phyloP scores from a whole-genome alignment of 2,329 filamentous ascomycete species.

The Hirsutella minnesotensis region DNA sequence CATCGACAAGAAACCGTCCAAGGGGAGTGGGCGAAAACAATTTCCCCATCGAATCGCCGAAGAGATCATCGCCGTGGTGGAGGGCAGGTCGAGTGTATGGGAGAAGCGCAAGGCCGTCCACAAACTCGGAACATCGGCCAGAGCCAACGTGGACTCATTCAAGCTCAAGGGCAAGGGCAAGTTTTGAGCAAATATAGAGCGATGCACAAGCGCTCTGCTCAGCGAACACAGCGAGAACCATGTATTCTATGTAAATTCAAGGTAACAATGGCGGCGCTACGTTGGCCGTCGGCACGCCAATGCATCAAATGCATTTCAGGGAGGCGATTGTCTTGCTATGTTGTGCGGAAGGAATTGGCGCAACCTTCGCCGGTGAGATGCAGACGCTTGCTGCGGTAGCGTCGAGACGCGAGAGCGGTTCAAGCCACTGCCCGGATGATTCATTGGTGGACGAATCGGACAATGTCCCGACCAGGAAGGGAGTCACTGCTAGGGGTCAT shows the following conservation, averaged over 20 bases:
- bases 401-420: too few relatives aligned
- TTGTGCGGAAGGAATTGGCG: too few relatives aligned
- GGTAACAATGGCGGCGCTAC: too few relatives aligned
- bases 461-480: background rate
- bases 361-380: too few relatives aligned
- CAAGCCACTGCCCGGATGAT: background rate
- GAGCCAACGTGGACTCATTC: conserved; percentile 52
- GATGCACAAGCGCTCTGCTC: too few relatives aligned
- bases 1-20: conserved; percentile 66
- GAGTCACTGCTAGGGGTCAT: conserved; percentile 1
- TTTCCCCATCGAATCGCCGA: conserved; percentile 72
- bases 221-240: too few relatives aligned
- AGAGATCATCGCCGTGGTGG: conserved; percentile 77
- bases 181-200: conserved; percentile 16
- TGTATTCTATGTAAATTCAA: background rate
- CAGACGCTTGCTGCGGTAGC: too few relatives aligned
- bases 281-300: too few relatives aligned
- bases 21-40: conserved; percentile 57
- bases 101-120: conserved; percentile 68
- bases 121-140: conserved; percentile 64
- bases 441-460: background rate
- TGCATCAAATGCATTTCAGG: too few relatives aligned
- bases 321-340: too few relatives aligned
- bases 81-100: conserved; percentile 78
- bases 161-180: conserved; percentile 18